These are phyloP conservation scores for Lepraria neglecta DNA, from an alignment of 495 filamentous ascomycete genomes.

Conservation along the genomic window DNA sequence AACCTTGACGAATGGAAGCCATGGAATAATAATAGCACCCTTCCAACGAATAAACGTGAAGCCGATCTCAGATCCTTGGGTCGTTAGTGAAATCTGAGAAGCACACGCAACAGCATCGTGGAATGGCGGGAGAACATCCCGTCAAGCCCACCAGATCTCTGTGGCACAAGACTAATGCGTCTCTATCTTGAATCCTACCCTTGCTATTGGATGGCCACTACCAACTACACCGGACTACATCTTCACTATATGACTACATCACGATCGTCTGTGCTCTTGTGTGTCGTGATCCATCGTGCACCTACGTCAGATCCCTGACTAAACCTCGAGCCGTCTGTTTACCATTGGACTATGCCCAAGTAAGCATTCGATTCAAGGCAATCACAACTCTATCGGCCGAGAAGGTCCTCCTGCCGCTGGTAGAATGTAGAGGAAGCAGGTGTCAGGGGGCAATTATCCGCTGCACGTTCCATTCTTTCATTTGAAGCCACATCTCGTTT, in stretches of 20 bases:
- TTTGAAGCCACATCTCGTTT: slow-evolving; percentile 3
- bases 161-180: slow-evolving; percentile 1
- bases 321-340: neutral
- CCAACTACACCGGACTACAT: neutral
- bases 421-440: neutral
- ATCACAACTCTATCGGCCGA: slow-evolving; percentile 7
- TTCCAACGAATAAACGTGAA: neutral
- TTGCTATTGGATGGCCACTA: slow-evolving; percentile 6
- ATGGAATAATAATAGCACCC: neutral
- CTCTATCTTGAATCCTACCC: neutral
- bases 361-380: neutral
- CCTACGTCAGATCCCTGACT: neutral
- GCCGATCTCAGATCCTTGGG: slow-evolving; percentile 13
- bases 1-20: neutral
- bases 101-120: slow-evolving; percentile 3
- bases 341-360: slow-evolving; percentile 4
- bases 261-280: slow-evolving; percentile 10
- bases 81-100: slow-evolving; percentile 2
- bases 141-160: slow-evolving; percentile 4
- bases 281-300: slow-evolving; percentile 15
- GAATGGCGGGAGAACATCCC: neutral
- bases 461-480: neutral
- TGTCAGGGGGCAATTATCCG: slow-evolving; percentile 1
- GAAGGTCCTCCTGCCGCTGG: slow-evolving; percentile 9
- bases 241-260: neutral